Base-by-base conservation (phyloP, 2,329 filamentous ascomycete species). In the Elsinoe fawcettii region DNA sequence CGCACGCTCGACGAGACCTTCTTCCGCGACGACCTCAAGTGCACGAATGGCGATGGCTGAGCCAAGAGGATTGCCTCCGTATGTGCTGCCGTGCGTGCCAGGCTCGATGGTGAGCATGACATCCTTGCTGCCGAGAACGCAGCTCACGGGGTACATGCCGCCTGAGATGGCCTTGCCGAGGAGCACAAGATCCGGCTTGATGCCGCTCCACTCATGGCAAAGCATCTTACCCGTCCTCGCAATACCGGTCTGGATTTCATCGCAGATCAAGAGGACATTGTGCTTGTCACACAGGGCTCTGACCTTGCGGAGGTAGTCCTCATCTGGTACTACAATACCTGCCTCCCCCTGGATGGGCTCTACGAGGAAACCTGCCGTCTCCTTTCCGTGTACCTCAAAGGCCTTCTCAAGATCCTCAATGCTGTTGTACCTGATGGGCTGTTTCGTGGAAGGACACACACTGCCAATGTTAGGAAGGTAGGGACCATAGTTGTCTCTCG, bases 171-270 rank as follows among this genome's bases (percentile, higher is more conserved):
- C 93, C 78, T 99, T 99, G 69, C 93, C 93, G 32, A 99, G 84
- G 49, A 95, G 86, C 22, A 99, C 87, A 67, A 99, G 81, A 70
- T 99, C 93, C 37, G 92, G 93, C 78, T 92, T 95, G 78, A 99
- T 90, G 64, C 86, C 88, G 58, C 88, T 86, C 91, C 93, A 97
- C 74, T 99, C 84, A 67, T 88, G 87, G 79, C 90, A 96, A 56
- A 99, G 84, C 77, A 99, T 87, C 68, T 87, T 88, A 55, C 93
- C 93, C 16, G 93, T 99, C 62, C 93, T 86, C 56, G 90, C 93
- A 69, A 99, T 96, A 63, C 92, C 92, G 4, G 93, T 99, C 75
- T 99, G 93, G 67, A 99, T 96, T 80, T 99, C 93, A 71, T 99
- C 93, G 72, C 89, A 95, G 72, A 99, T 97, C 69, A 99, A 77